Base-by-base conservation (phyloP, 371 early-diverging fungal species). In the Nematocida major region DNA sequence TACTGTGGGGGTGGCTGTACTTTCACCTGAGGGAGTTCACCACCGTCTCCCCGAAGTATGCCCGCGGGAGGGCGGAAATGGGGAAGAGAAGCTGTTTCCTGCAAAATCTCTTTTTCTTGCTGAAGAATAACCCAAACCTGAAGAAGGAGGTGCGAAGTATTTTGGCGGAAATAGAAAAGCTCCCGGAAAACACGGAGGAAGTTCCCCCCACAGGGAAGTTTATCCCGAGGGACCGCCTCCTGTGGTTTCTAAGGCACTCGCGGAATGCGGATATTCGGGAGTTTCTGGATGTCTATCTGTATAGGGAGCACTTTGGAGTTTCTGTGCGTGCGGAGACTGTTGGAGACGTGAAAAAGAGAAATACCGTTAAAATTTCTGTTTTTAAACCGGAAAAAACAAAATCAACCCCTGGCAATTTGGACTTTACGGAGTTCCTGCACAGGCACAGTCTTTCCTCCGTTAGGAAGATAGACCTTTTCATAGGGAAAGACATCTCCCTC, bases 1-100 rank as follows among this genome's bases (percentile, higher is more conserved):
- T 73, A 24, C 63, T 73, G 2, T 73, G 76, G 76, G 48, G 28
- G 24, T 63, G 13, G 34, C 20, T 20, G 11, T 34, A 61, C 2
- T 48, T 73, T 24, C 22, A 36, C 9, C 22, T 73, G 20, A 36
- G 36, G 15, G 49, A 59, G 1, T 15, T 11, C 1, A 34, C 9
- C 7, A 13, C 3, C n/a, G 65, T 51, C 13, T 26, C n/a, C 9
- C 5, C n/a, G 15, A 30, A 43, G 38, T 42, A 42, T 36, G 20
- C 45, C 15, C 4, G 15, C 4, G 30, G 0, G 13, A 24, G 15
- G 11, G 0, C 24, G 45, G 18, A 26, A 43, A 11, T 30, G 13
- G 40, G 26, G 0, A 73, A 73, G 34, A n/a, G 26, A 54, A 24
- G 40, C 4, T 62, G 63, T 30, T 63, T 73, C 32, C 30, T 34